Conservation (phyloP, 2,329 filamentous ascomycete genomes). For the Botryotinia convoluta region DNA sequence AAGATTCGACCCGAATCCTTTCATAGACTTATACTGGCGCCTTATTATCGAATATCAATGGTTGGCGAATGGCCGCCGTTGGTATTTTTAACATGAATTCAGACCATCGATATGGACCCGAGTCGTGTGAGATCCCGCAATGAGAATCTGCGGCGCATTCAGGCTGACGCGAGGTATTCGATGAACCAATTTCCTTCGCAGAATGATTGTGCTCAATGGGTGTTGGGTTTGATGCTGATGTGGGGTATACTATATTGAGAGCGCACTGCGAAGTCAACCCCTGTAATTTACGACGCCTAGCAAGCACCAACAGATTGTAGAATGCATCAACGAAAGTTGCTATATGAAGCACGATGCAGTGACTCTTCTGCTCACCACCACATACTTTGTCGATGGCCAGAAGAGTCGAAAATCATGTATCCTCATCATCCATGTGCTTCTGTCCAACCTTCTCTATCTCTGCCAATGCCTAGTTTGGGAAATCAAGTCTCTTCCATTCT, state of each 20-base stretch:
- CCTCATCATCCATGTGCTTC: background rate
- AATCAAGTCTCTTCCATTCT: background rate
- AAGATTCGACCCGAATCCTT: background rate
- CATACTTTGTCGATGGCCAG: background rate
- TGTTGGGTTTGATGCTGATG: background rate
- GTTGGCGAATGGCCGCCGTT: background rate
- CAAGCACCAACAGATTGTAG: background rate
- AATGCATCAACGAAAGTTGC: background rate
- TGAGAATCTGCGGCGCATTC: background rate
- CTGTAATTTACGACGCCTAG: background rate
- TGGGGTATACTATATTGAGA: background rate
- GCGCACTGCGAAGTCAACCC: background rate
- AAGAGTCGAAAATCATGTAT: background rate
- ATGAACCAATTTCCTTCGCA: background rate
- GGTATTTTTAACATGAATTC: background rate
- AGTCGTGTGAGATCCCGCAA: background rate
- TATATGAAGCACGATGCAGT: background rate
- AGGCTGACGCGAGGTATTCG: background rate
- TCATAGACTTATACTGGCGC: background rate
- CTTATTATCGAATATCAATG: background rate
- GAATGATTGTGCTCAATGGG: background rate
- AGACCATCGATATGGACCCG: background rate
- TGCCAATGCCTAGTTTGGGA: background rate
- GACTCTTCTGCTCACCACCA: background rate
- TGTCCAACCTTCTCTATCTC: background rate